Evolutionary conservation across 495 filamentous ascomycete species (phyloP).

Genomic region (Astrothelium macrocarpum): DNA sequence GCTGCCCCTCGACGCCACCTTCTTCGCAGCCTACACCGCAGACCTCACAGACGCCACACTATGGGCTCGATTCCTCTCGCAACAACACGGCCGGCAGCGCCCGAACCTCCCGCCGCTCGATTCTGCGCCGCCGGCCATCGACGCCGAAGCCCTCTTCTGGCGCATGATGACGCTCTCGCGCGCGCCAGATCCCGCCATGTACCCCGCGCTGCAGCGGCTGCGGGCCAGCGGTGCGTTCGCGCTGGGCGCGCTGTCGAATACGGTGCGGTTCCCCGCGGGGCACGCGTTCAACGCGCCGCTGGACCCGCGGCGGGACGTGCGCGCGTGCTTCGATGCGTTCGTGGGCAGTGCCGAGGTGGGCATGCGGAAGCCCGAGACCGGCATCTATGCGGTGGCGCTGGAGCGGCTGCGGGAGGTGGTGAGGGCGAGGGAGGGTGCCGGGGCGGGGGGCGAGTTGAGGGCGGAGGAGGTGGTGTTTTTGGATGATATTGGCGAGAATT

Average conservation of each 20-base stretch:
- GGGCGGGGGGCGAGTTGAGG: slow-evolving; percentile 28
- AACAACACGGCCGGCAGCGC: slow-evolving; percentile 10
- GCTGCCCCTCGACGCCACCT: slow-evolving; percentile 45
- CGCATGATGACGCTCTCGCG: slow-evolving; percentile 77
- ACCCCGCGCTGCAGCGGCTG: slow-evolving; percentile 66
- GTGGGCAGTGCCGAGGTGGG: slow-evolving; percentile 78
- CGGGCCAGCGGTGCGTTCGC: slow-evolving; percentile 54
- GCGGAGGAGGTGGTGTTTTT: slow-evolving; percentile 72
- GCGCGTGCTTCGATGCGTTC: slow-evolving; percentile 25
- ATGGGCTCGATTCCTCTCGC: slow-evolving; percentile 53
- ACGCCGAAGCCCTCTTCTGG: slow-evolving; percentile 77
- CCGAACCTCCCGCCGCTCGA: too few species aligned
- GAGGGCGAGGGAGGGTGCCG: slow-evolving; percentile 41
- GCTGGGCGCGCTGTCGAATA: slow-evolving; percentile 80
- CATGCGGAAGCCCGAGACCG: slow-evolving; percentile 74
- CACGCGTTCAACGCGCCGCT: slow-evolving; percentile 12
- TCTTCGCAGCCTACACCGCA: slow-evolving; percentile 64
- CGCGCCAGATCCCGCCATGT: slow-evolving; percentile 74
- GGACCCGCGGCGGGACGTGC: slow-evolving; percentile 5
- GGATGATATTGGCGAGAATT: slow-evolving; percentile 92
- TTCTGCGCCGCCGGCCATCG: slow-evolving; percentile 63
- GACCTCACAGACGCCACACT: slow-evolving; percentile 57
- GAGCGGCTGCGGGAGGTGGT: slow-evolving; percentile 51
- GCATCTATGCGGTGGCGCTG: slow-evolving; percentile 69
- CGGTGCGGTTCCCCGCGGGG: slow-evolving; percentile 61